Conservation (phyloP, 805 yeast genomes). For the Zygotorulaspora chibaensis region DNA sequence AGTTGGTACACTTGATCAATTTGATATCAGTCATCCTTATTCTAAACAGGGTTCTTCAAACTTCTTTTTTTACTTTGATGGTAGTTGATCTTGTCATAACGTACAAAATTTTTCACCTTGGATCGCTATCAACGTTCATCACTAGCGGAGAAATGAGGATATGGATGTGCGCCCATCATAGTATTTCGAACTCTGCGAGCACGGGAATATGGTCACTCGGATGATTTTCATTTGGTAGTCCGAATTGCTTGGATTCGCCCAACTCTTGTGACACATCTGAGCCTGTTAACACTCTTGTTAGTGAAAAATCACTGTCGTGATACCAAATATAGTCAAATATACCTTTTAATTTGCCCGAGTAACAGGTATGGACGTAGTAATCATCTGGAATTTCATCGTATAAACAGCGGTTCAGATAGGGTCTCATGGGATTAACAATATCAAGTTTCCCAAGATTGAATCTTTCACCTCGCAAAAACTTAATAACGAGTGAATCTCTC, state of each 20-base stretch:
- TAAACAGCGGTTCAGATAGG: conserved; percentile 32
- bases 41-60: too few species aligned
- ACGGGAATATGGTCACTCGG: conserved; percentile 55
- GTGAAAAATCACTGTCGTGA: conserved; percentile 38
- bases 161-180: conserved; percentile 6
- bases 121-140: conserved; percentile 14
- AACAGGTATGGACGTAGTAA: conserved; percentile 41
- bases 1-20: too few species aligned
- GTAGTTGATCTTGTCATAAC: neutral
- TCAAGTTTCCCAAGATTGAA: conserved; percentile 29
- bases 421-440: conserved; percentile 31
- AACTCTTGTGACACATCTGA: conserved; percentile 31
- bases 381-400: conserved; percentile 31
- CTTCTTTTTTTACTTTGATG: neutral
- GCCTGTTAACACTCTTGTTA: conserved; percentile 50
- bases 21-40: too few species aligned
- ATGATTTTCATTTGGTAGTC: conserved; percentile 54
- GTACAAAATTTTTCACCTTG: conserved; percentile 11
- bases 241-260: conserved; percentile 23
- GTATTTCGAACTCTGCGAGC: conserved; percentile 36
- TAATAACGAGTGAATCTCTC: conserved; percentile 46
- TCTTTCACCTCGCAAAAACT: conserved; percentile 38
- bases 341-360: conserved; percentile 46
- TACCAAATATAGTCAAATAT: conserved; percentile 59
- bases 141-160: neutral